Evolutionary conservation across 2,329 filamentous ascomycete species (phyloP), one percentile per base, ranked within the genome.

Genomic region (Mollisia scopiformis): DNA sequence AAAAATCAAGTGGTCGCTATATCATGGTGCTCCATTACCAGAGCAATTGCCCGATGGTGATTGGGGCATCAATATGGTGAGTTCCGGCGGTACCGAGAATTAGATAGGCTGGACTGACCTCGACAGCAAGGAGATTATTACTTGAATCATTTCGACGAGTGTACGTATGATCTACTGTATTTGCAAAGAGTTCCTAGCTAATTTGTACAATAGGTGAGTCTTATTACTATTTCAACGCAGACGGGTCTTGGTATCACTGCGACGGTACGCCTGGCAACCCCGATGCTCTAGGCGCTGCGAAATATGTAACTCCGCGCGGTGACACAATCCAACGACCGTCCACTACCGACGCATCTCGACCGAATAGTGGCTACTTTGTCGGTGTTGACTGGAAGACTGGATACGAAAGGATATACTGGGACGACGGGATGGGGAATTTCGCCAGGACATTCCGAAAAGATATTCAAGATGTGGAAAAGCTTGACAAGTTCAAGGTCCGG

Each of bases 211-310:
- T 21, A 57, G 57, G 41, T 46, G 30, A 3, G 1, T 43, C 35
- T 11, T 61, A 37, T 8, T 52, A 56, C n/a, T 57, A 53, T 46
- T 53, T 57, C 47, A 57, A 61, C 25, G 19, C n/a, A 10, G 43
- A 57, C 19, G 46, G 52, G 3, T 52, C 33, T 11, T 27, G 16
- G 3, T 61, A 61, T 25, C 25, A 3, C 53, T 47, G 37, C 49
- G 49, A 31, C 11, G 49, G 27, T 13, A 30, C 10, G 11, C 49
- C 49, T 6, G 49, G 28, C 6, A 21, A 31, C 8, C 49, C 25
- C 5, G 39, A 56, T 6, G 53, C 53, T n/a, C 23, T 11, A n/a
- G 43, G 13, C 0, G 16, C 21, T 37, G 43, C 31, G 8, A 16
- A 39, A 2, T 57, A 50, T 31, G 30, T 27, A 3, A 49, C 55